Conservation (phyloP, 2,329 filamentous ascomycete genomes). For the Aureobasidium sp. region DNA sequence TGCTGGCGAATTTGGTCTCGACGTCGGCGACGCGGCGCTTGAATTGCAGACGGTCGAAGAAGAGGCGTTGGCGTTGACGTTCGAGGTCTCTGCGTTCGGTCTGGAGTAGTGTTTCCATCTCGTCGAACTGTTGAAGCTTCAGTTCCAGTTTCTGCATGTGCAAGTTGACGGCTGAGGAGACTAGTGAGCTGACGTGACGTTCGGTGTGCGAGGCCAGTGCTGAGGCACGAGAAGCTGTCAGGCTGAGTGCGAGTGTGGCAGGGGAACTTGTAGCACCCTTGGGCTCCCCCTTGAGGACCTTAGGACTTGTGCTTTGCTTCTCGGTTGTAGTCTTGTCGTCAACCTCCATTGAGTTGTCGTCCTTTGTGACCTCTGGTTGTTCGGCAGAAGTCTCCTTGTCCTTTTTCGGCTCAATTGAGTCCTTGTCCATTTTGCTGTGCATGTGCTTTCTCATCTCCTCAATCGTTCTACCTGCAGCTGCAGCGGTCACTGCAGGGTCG, state of each 20-base stretch:
- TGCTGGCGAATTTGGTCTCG: constrained; percentile 49
- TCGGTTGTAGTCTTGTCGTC: constrained; percentile 47
- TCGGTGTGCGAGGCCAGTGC: constrained; percentile 93
- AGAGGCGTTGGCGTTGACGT: constrained; percentile 82
- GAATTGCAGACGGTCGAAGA: constrained; percentile 85
- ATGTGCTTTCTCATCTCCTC: constrained; percentile 77
- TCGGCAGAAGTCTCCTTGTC: constrained; percentile 28
- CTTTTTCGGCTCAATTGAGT: constrained; percentile 48
- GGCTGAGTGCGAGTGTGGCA: constrained; percentile 74
- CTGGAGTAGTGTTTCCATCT: constrained; percentile 87
- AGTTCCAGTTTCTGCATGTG: constrained; percentile 93
- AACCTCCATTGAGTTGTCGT: constrained; percentile 54
- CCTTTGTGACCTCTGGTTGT: constrained; percentile 47
- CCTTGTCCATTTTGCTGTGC: constrained; percentile 67
- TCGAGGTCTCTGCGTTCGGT: constrained; percentile 91
- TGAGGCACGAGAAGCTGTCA: constrained; percentile 76
- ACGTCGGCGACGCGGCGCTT: constrained; percentile 79
- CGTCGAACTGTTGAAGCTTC: constrained; percentile 91
- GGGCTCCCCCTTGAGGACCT: constrained; percentile 43
- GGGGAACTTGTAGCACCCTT: constrained; percentile 30
- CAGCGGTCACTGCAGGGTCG: constrained; percentile 82
- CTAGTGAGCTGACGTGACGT: constrained; percentile 88
- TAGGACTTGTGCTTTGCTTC: constrained; percentile 16
- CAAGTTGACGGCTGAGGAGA: constrained; percentile 85
- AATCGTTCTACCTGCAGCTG: constrained; percentile 80